A percentile compares a stretch with the other conserved stretches of the same genome.
Conservation (phyloP, 495 filamentous ascomycete genomes). For the Astrothelium subdiscretum region DNA sequence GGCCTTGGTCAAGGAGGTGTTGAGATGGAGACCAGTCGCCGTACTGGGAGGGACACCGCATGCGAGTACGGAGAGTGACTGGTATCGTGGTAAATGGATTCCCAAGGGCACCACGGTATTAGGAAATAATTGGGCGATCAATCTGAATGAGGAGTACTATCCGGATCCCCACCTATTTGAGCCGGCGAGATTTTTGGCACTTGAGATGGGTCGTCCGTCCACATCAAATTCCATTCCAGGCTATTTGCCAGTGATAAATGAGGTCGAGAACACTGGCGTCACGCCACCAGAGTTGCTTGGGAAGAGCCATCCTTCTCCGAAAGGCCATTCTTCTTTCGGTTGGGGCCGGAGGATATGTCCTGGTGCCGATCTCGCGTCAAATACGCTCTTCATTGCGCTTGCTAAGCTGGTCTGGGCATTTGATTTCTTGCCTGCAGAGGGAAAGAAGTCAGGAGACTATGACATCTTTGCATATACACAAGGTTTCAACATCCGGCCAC, state of each 20-base stretch:
- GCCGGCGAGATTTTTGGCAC: constrained; percentile 22
- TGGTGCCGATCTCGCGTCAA: constrained; percentile 25
- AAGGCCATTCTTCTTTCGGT: constrained; percentile 38
- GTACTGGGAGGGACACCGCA: constrained; percentile 52
- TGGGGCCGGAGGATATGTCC: constrained; percentile 32
- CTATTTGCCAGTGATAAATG: not conserved
- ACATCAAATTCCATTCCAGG: not conserved
- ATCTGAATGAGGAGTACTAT: constrained; percentile 46
- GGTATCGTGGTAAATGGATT: constrained; percentile 34
- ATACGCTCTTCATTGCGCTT: constrained; percentile 25
- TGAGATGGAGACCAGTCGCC: constrained; percentile 50
- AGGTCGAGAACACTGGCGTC: no score
- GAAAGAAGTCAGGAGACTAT: constrained; percentile 11
- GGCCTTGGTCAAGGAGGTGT: constrained; percentile 44
- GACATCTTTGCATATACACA: constrained; percentile 30
- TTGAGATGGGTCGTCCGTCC: constrained; percentile 22
- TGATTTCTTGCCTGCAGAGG: constrained; percentile 20
- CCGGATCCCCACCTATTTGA: constrained; percentile 50
- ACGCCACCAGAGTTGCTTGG: constrained; percentile 16
- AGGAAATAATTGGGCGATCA: constrained; percentile 55
- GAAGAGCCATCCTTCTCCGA: constrained; percentile 31
- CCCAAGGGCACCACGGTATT: constrained; percentile 43
- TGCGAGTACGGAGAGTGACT: constrained; percentile 46
- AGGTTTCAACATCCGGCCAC: constrained; percentile 27
- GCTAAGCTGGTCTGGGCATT: constrained; percentile 27